Percentiles rank a stretch among this genome's conserved stretches.
phyloP scores from a whole-genome alignment of 345 rosid species.

The Cardamine chenopodiifolia region DNA sequence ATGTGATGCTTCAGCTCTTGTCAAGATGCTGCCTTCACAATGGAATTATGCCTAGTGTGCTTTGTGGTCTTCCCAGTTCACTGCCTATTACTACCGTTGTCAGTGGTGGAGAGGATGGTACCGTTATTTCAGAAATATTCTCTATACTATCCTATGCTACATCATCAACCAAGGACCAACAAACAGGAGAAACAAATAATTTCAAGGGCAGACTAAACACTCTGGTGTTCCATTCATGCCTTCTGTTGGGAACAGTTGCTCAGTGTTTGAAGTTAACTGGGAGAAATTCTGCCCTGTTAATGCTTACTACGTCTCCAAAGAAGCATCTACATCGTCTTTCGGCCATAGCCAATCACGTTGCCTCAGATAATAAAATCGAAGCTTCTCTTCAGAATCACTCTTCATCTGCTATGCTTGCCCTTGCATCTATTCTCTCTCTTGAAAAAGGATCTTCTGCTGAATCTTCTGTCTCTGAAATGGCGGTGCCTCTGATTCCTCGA shows the following conservation, averaged over 20 bases:
- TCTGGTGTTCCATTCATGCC: slow-evolving; percentile 68
- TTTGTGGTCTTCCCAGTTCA: slow-evolving; percentile 92
- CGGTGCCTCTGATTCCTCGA: slow-evolving; percentile 87
- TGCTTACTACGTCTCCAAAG: slow-evolving; percentile 86
- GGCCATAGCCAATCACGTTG: slow-evolving; percentile 66
- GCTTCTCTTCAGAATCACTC: slow-evolving; percentile 63
- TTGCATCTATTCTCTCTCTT: slow-evolving; percentile 91
- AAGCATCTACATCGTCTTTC: slow-evolving; percentile 86
- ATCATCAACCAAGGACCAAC: slow-evolving; percentile 58
- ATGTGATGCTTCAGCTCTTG: slow-evolving; percentile 66
- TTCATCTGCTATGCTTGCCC: slow-evolving; percentile 92
- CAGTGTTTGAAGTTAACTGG: slow-evolving; percentile 83
- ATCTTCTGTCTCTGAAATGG: slow-evolving; percentile 73
- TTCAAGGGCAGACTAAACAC: slow-evolving; percentile 61
- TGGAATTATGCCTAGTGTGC: slow-evolving; percentile 70
- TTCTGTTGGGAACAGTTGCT: slow-evolving; percentile 74
- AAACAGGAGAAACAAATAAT: slow-evolving; percentile 58
- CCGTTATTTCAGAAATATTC: slow-evolving; percentile 83
- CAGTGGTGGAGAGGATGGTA: slow-evolving; percentile 96
- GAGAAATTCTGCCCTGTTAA: slow-evolving; percentile 80
- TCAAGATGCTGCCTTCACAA: slow-evolving; percentile 86
- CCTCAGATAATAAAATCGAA: slow-evolving; percentile 64
- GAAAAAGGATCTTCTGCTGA: slow-evolving; percentile 76
- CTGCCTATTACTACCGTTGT: slow-evolving; percentile 76
- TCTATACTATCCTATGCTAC: slow-evolving; percentile 66